Conservation (phyloP, 1,139 yeast species). For the Nematodospora anomalae region DNA sequence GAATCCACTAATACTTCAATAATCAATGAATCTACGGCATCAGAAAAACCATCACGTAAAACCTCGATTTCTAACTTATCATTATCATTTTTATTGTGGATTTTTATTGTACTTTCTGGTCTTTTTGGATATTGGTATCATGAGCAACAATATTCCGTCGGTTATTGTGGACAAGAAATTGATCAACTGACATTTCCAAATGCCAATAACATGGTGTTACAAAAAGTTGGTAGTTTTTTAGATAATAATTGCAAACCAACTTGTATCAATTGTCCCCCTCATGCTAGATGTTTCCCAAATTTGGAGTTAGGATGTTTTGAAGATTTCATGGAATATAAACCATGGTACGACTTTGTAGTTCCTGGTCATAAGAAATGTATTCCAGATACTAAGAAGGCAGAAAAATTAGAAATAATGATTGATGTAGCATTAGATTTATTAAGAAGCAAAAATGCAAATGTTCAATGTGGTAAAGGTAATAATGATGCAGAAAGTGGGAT, state of each 20-base stretch:
- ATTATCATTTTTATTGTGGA: slow-evolving; percentile 28
- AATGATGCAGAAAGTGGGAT: slow-evolving; percentile 55
- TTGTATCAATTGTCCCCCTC: slow-evolving; percentile 78
- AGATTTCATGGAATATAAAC: slow-evolving; percentile 58
- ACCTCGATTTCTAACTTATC: slow-evolving; percentile 10
- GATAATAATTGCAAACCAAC: slow-evolving; percentile 51
- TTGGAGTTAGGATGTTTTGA: slow-evolving; percentile 66
- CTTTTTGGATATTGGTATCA: slow-evolving; percentile 58
- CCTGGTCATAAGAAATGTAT: slow-evolving; percentile 53
- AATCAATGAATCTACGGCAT: neutral
- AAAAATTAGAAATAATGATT: slow-evolving; percentile 65
- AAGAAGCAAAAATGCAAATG: slow-evolving; percentile 66
- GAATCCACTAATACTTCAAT: slow-evolving; percentile 4
- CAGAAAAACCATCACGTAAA: slow-evolving; percentile 5
- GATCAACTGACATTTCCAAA: slow-evolving; percentile 34
- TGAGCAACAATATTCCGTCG: slow-evolving; percentile 57
- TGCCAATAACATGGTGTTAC: slow-evolving; percentile 18
- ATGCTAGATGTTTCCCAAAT: slow-evolving; percentile 70
- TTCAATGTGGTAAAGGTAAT: slow-evolving; percentile 60
- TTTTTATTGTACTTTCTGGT: slow-evolving; percentile 25
- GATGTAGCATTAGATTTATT: slow-evolving; percentile 66
- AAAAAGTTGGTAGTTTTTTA: slow-evolving; percentile 29
- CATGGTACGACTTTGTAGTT: slow-evolving; percentile 64
- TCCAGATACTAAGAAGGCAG: slow-evolving; percentile 75
- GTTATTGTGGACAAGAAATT: slow-evolving; percentile 68